These are phyloP conservation scores for Cladophialophora yegresii DNA, from an alignment of 2,329 filamentous ascomycete species.

Conservation along the genomic window DNA sequence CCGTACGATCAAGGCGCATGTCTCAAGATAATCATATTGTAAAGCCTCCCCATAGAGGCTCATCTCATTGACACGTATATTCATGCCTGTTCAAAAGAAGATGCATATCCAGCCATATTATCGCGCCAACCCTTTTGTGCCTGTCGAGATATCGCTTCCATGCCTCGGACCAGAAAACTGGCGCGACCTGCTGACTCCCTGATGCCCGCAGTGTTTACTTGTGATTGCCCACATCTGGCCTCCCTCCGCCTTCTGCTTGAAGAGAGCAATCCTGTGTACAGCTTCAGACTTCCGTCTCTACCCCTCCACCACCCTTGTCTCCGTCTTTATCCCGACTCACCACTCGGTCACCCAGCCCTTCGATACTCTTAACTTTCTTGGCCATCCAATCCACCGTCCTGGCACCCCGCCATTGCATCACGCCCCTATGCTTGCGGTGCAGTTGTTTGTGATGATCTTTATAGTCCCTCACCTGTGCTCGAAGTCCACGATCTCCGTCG, in stretches of 20 bases:
- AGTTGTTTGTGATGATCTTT: slow-evolving; percentile 68
- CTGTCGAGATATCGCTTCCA: background rate
- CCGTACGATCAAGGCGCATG: background rate
- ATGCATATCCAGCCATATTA: background rate
- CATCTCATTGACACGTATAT: background rate
- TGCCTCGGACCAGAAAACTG: background rate
- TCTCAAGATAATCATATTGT: background rate
- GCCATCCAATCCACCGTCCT: slow-evolving; percentile 60
- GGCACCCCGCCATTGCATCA: slow-evolving; percentile 72
- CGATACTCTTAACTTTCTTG: slow-evolving; percentile 58
- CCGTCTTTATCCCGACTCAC: slow-evolving; percentile 62
- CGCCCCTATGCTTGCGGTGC: slow-evolving; percentile 66
- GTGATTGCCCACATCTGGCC: background rate
- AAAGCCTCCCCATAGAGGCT: background rate
- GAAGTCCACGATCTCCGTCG: slow-evolving; percentile 33
- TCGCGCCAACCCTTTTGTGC: background rate
- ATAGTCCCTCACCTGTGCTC: slow-evolving; percentile 61
- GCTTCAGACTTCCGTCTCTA: slow-evolving; percentile 69
- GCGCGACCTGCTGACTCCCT: background rate
- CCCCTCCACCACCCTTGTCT: slow-evolving; percentile 48
- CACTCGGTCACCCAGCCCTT: slow-evolving; percentile 47
- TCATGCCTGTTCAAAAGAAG: background rate
- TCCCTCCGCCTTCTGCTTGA: background rate
- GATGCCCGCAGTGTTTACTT: background rate
- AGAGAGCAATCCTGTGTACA: background rate